These are phyloP conservation scores for Trichophyton equinum DNA, from an alignment of 2,329 filamentous ascomycete species.

Conservation along the genomic window DNA sequence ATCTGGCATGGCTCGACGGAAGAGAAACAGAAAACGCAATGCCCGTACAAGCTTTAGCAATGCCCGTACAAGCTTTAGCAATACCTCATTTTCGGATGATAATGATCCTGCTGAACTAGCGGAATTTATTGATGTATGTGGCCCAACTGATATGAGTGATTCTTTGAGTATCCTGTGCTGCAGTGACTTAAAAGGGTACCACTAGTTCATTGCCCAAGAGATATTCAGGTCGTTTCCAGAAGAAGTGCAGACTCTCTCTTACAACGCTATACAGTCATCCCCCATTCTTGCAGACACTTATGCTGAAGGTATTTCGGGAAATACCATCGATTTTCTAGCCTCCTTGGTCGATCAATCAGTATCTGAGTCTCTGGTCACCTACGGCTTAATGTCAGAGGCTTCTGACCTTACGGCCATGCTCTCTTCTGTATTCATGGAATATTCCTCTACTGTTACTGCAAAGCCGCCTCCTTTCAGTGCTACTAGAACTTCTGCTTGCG, in stretches of 20 bases:
- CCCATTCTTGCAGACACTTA: constrained; percentile 43
- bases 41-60: constrained; percentile 9
- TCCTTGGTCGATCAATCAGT: constrained; percentile 47
- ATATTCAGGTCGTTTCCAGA: constrained; percentile 54
- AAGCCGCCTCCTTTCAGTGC: constrained; percentile 52
- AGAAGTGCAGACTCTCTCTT: constrained; percentile 49
- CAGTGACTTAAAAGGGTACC: constrained; percentile 1
- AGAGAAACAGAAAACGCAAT: constrained; percentile 13
- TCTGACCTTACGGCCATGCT: constrained; percentile 45
- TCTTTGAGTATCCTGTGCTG: constrained; percentile 3
- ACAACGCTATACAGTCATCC: constrained; percentile 43
- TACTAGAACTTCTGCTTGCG: constrained; percentile 51
- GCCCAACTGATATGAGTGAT: background rate
- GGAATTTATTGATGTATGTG: constrained; percentile 59
- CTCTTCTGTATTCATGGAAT: constrained; percentile 49
- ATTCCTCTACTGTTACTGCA: constrained; percentile 45
- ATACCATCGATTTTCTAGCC: constrained; percentile 41
- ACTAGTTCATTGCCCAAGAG: constrained; percentile 55
- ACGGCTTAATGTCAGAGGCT: constrained; percentile 45
- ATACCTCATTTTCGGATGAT: constrained; percentile 10
- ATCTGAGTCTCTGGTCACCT: constrained; percentile 55
- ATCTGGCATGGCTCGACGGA: constrained; percentile 28
- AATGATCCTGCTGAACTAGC: constrained; percentile 54
- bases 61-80: background rate
- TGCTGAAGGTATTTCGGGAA: constrained; percentile 42